Evolutionary conservation across 805 yeast species (phyloP).

Genomic region (Kluyveromyces starmeri): DNA sequence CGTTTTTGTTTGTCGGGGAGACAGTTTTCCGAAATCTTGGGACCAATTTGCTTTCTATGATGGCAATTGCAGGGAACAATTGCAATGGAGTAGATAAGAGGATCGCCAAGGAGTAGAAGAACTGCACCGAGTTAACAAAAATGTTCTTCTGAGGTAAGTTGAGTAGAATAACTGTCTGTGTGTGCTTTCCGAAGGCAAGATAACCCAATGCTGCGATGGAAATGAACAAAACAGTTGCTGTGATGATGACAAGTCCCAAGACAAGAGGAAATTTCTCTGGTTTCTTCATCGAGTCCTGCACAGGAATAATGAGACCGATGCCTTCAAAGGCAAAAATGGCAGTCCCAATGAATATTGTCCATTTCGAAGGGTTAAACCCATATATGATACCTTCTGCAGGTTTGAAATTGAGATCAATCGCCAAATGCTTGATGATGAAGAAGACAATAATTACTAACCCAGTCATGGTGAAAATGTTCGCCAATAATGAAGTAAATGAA

Average conservation of each 20-base stretch:
- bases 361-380: slow-evolving; percentile 45
- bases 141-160: slow-evolving; percentile 64
- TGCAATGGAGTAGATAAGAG: slow-evolving; percentile 75
- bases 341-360: slow-evolving; percentile 71
- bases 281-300: slow-evolving; percentile 70
- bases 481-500: slow-evolving; percentile 62
- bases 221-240: slow-evolving; percentile 56
- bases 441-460: slow-evolving; percentile 60
- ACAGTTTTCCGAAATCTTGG: slow-evolving; percentile 26
- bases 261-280: slow-evolving; percentile 69
- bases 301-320: slow-evolving; percentile 72
- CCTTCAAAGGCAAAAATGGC: slow-evolving; percentile 89
- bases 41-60: slow-evolving; percentile 57
- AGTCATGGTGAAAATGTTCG: slow-evolving; percentile 57
- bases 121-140: slow-evolving; percentile 54
- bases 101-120: slow-evolving; percentile 67
- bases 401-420: slow-evolving; percentile 29
- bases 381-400: slow-evolving; percentile 43
- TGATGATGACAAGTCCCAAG: slow-evolving; percentile 47
- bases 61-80: slow-evolving; percentile 67
- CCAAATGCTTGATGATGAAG: slow-evolving; percentile 35
- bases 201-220: slow-evolving; percentile 63
- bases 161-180: slow-evolving; percentile 59
- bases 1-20: slow-evolving; percentile 11
- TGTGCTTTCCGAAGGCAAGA: slow-evolving; percentile 53